A percentile compares a stretch with the other conserved stretches of the same genome.
phyloP scores from a whole-genome alignment of 305 asterid species.

The Fraxinus platypoda region DNA sequence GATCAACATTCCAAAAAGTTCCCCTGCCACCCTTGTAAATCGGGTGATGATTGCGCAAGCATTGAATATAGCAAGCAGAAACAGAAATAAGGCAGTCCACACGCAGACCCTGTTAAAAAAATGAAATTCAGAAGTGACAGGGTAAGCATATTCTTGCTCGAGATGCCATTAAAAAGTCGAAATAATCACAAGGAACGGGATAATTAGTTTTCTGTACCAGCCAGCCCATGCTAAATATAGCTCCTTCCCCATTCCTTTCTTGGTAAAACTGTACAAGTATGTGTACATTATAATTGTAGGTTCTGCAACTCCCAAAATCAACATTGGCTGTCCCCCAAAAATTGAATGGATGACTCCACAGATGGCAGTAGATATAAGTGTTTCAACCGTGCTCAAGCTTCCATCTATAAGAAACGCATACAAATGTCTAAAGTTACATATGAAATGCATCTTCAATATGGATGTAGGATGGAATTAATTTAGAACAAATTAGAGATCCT shows the following conservation, averaged over 20 bases:
- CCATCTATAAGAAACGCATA: constrained; percentile 47
- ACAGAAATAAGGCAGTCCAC: constrained; percentile 76
- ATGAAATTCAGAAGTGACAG: neutral
- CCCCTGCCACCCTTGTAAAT: constrained; percentile 91
- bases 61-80: constrained; percentile 75
- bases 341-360: constrained; percentile 82
- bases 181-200: constrained; percentile 2
- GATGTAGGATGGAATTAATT: neutral
- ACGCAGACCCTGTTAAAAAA: constrained; percentile 70
- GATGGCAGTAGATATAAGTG: constrained; percentile 80
- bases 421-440: neutral
- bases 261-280: constrained; percentile 64
- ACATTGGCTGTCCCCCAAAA: constrained; percentile 82
- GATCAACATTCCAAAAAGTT: constrained; percentile 89
- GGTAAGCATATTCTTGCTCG: neutral
- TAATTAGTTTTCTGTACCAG: constrained; percentile 47
- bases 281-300: constrained; percentile 91
- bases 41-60: constrained; percentile 69
- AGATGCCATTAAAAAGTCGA: neutral
- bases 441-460: neutral
- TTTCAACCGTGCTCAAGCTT: constrained; percentile 76
- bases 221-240: constrained; percentile 90
- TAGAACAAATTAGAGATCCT: neutral
- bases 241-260: constrained; percentile 55
- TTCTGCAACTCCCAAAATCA: constrained; percentile 92